These are phyloP conservation scores for Pichia kudriavzevii DNA, from an alignment of 1,139 yeast species.

Conservation along the genomic window DNA sequence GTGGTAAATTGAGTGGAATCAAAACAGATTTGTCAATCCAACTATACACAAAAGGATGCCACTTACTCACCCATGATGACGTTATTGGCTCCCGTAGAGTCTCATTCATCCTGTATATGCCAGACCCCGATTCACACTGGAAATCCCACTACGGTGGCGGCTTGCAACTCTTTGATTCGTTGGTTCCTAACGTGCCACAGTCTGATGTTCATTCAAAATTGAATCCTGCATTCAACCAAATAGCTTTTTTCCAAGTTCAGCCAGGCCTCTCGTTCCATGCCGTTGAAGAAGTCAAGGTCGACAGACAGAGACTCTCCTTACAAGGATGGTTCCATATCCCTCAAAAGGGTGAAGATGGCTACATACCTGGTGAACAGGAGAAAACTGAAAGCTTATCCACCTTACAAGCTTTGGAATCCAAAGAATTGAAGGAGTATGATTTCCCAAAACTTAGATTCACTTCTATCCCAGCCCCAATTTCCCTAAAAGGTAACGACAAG, in stretches of 20 bases:
- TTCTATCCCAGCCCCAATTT: constrained; percentile 26
- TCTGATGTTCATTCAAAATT: constrained; percentile 64
- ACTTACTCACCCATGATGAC: constrained; percentile 90
- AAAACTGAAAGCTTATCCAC: constrained; percentile 70
- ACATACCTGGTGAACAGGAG: constrained; percentile 70
- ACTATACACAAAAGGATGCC: constrained; percentile 89
- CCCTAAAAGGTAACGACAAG: constrained; percentile 18
- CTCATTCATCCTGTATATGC: constrained; percentile 84
- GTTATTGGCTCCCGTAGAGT: constrained; percentile 94
- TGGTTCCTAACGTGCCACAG: constrained; percentile 83
- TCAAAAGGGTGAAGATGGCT: constrained; percentile 85
- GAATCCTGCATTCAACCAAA: constrained; percentile 91
- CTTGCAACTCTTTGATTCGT: constrained; percentile 75
- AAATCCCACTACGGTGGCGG: constrained; percentile 89
- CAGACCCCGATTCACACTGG: constrained; percentile 89
- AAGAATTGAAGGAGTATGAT: constrained; percentile 72
- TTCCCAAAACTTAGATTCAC: constrained; percentile 55
- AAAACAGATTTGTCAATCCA: constrained; percentile 92
- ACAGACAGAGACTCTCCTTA: constrained; percentile 80
- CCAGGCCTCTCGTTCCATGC: constrained; percentile 97
- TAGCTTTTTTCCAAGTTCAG: constrained; percentile 91
- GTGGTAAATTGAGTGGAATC: constrained; percentile 82
- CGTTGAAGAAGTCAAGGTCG: constrained; percentile 92
- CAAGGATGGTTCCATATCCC: constrained; percentile 99
- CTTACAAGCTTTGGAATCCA: constrained; percentile 70